phyloP scores from a whole-genome alignment of 352 stramenopile species.

The Pythium pyrilobum region DNA sequence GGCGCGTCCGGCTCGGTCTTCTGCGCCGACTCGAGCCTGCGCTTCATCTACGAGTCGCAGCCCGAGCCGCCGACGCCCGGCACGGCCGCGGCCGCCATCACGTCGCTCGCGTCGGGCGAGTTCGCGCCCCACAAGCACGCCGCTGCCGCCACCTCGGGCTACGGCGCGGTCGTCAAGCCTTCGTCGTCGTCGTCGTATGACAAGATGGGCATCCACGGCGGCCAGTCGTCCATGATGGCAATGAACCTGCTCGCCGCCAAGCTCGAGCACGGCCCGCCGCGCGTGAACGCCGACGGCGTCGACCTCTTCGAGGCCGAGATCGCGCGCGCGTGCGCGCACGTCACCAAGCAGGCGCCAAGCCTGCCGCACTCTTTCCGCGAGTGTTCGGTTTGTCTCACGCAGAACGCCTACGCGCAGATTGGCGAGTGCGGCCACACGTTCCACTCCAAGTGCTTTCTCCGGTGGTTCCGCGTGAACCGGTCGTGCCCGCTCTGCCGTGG shows the following conservation, averaged over 20 bases:
- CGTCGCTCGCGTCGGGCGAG: conserved; percentile 21
- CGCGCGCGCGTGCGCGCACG: conserved; percentile 43
- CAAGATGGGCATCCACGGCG: conserved; percentile 4
- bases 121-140: not conserved
- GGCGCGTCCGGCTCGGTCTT: conserved; percentile 61
- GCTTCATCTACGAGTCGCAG: conserved; percentile 70
- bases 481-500: conserved; percentile 72
- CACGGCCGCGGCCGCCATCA: conserved; percentile 23
- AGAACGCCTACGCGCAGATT: conserved; percentile 72
- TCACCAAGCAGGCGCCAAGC: conserved; percentile 35
- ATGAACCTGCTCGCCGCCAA: not conserved
- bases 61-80: conserved; percentile 4
- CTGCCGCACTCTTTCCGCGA: conserved; percentile 58
- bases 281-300: conserved; percentile 30
- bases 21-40: conserved; percentile 76
- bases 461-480: conserved; percentile 71
- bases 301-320: conserved; percentile 66
- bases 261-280: not conserved
- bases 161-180: not conserved
- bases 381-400: conserved; percentile 68
- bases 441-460: conserved; percentile 70
- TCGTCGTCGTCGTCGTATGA: conserved; percentile 1
- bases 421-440: conserved; percentile 67
- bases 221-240: not conserved
- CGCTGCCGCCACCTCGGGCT: too few relatives aligned